Evolutionary conservation across 177 flowering plant genomes (phyloP), one percentile per base, ranked within the genome.

Genomic region (Vitis hybrid): DNA sequence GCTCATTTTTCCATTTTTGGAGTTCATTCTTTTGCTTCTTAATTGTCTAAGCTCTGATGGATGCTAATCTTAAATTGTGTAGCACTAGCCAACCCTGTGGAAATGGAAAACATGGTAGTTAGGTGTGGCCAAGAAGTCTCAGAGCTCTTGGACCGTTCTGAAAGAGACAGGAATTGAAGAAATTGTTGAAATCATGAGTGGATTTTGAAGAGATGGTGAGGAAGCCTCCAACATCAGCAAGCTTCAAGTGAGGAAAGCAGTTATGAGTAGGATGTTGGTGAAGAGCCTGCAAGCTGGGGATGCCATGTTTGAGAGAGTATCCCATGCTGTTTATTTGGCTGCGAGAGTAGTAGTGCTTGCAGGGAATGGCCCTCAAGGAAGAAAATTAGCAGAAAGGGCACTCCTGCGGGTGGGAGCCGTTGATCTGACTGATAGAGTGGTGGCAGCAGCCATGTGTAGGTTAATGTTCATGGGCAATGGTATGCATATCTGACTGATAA

Each of bases 211-310:
- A 30, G 78, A 70, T 45, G 72, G 52, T 15, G 76, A 76, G 13
- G 34, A 59, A 12, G 57, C 8, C 0, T 56, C 5, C 18, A 78
- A 74, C 23, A 2, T 40, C 0, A 78, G 70, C 60, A 79, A 85
- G 68, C 77, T 82, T 18, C 83, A 91, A 58, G 55, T 84, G 5
- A 74, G 81, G 67, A 92, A 86, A 73, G 76, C 68, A 15, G 68
- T 91, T 14, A 82, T 91, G 88, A 82, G 75, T 0, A 85, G 88
- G 71, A 80, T 88, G 86, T 59, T 96, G 60, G 70, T 72, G 9
- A 96, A 89, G 78, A 88, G 97, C 87, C 76, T 96, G 65, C 89
- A 82, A 72, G 87, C 85, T 32, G 93, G 84, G 54, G 92, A 96
- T 67, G 67, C 93, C 1, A 82, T 96, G 51, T 96, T 94, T 63